These are phyloP conservation scores for Globisporangium takayamanum DNA, from an alignment of 352 stramenopile species.

Conservation along the genomic window DNA sequence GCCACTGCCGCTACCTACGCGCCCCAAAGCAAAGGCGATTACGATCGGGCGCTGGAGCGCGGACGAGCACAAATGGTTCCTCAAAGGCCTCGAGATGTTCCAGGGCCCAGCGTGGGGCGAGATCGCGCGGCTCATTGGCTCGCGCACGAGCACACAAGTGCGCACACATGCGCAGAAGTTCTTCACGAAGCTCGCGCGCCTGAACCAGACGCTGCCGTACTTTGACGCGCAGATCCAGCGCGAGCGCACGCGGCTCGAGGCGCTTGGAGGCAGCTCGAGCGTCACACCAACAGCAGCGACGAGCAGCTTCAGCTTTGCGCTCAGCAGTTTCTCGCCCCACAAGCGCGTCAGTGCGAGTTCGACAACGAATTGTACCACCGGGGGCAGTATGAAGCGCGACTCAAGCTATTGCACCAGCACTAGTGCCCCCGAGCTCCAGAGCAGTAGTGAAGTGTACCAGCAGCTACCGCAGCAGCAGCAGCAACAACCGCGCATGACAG, in stretches of 20 bases:
- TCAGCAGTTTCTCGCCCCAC: conserved; percentile 38
- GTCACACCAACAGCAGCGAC: conserved; percentile 37
- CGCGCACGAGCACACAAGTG: conserved; percentile 83
- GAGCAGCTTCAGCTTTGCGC: conserved; percentile 21
- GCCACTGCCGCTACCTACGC: background rate
- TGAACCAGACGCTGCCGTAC: conserved; percentile 65
- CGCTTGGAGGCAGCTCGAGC: conserved; percentile 18
- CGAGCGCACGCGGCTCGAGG: conserved; percentile 41
- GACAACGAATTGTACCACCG: background rate
- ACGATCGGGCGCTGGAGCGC: conserved; percentile 69
- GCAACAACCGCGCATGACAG: too few relatives aligned
- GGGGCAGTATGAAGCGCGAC: background rate
- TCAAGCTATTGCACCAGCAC: too few relatives aligned
- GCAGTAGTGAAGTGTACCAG: too few relatives aligned
- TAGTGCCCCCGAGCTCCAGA: too few relatives aligned
- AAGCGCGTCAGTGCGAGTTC: conserved; percentile 20
- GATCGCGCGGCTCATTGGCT: conserved; percentile 79
- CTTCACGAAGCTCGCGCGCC: conserved; percentile 80
- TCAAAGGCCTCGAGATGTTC: conserved; percentile 79
- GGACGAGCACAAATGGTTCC: conserved; percentile 70
- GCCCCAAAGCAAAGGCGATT: conserved; percentile 44
- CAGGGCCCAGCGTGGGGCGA: conserved; percentile 74
- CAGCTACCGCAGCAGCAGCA: too few relatives aligned
- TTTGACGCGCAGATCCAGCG: conserved; percentile 75
- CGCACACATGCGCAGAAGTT: conserved; percentile 87